These are phyloP conservation scores for Coemansia sp. DNA, from an alignment of 192 early-diverging fungal genomes.

Conservation along the genomic window DNA sequence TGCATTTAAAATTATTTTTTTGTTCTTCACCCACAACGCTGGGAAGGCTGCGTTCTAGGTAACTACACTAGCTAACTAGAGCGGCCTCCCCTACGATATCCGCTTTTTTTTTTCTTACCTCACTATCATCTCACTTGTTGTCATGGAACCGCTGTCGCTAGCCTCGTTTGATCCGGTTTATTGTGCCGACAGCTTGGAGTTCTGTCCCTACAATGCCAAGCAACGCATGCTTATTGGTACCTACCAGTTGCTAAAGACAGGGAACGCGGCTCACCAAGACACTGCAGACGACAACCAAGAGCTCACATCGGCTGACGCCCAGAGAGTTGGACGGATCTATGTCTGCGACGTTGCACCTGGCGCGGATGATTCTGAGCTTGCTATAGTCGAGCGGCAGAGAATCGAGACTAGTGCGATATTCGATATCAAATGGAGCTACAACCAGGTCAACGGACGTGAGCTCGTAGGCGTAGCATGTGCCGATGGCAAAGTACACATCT, in stretches of 20 bases:
- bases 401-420: constrained; percentile 66
- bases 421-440: constrained; percentile 74
- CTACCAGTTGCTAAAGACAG: constrained; percentile 59
- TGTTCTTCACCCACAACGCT: neutral
- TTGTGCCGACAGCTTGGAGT: constrained; percentile 73
- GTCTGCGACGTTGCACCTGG: constrained; percentile 54
- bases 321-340: constrained; percentile 66
- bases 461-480: constrained; percentile 64
- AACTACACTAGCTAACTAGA: neutral
- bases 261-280: neutral
- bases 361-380: constrained; percentile 15
- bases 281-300: constrained; percentile 14
- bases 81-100: neutral
- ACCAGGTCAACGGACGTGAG: constrained; percentile 45
- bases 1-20: neutral
- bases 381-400: constrained; percentile 51
- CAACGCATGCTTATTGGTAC: constrained; percentile 67
- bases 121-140: neutral
- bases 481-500: constrained; percentile 59
- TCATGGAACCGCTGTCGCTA: constrained; percentile 24
- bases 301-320: constrained; percentile 35
- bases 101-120: neutral
- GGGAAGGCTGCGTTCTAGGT: neutral
- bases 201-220: constrained; percentile 58
- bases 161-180: constrained; percentile 63